A percentile compares a stretch with the other conserved stretches of the same genome.
phyloP scores from a whole-genome alignment of 2,329 filamentous ascomycete genomes.

The Fusarium circinatum region DNA sequence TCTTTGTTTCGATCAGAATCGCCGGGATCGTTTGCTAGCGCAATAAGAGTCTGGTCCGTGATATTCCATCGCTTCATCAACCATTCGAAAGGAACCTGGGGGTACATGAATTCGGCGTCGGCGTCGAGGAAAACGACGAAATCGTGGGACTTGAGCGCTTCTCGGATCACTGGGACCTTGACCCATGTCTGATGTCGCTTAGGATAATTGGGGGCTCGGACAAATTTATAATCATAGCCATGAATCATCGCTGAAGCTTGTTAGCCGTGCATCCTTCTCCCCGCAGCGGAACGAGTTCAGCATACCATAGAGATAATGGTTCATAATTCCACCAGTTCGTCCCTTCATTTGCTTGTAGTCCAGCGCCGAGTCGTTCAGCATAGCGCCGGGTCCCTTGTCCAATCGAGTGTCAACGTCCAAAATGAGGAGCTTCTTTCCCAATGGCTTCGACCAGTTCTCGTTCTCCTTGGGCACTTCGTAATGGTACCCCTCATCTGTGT shows the following conservation, averaged over 20 bases:
- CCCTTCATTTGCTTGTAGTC: conserved; percentile 28
- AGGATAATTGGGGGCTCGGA: conserved; percentile 53
- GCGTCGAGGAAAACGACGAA: conserved; percentile 58
- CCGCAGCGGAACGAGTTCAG: background rate
- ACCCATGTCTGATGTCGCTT: conserved; percentile 59
- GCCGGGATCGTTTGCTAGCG: conserved; percentile 56
- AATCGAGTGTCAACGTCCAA: conserved; percentile 33
- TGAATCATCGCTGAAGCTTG: conserved; percentile 50
- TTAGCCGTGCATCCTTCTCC: background rate
- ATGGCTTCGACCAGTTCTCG: conserved; percentile 14
- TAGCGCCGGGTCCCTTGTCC: conserved; percentile 22
- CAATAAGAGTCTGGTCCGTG: conserved; percentile 51
- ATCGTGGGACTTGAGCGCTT: conserved; percentile 52
- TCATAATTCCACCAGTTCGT: conserved; percentile 31
- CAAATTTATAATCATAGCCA: conserved; percentile 60
- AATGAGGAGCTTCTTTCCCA: conserved; percentile 38
- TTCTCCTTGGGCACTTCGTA: conserved; percentile 19
- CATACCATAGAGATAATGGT: conserved; percentile 40
- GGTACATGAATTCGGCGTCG: conserved; percentile 55
- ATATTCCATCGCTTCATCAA: conserved; percentile 59
- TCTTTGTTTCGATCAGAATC: conserved; percentile 51
- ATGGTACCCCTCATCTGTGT: conserved; percentile 20
- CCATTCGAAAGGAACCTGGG: conserved; percentile 58
- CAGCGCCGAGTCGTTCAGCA: conserved; percentile 24
- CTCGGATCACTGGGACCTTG: conserved; percentile 52